Evolutionary conservation across 306 rosid species (phyloP).

Genomic region (Malus fusca): DNA sequence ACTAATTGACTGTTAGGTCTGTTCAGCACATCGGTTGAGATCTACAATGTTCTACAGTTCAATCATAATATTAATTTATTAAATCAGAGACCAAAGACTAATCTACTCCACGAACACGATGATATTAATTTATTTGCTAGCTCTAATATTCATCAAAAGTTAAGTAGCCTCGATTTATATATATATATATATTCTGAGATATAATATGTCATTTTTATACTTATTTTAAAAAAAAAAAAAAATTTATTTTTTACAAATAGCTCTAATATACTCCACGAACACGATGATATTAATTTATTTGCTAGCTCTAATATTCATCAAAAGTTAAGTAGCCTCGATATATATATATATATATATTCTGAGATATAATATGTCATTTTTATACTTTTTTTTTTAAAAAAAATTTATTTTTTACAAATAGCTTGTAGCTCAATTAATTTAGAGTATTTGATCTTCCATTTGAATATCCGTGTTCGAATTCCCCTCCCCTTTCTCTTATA

Average conservation of each 20-base stretch:
- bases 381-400: too few relatives aligned
- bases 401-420: too few relatives aligned
- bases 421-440: too few relatives aligned
- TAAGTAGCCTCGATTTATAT: not conserved
- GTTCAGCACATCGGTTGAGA: not conserved
- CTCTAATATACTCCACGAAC: not conserved
- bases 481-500: not conserved
- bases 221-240: too few relatives aligned
- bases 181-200: not conserved
- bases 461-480: too few relatives aligned
- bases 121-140: not conserved
- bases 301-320: not conserved
- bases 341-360: too few relatives aligned
- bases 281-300: not conserved
- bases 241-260: too few relatives aligned
- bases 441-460: too few relatives aligned
- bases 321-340: not conserved
- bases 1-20: conserved; percentile 41
- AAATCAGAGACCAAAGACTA: not conserved
- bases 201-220: not conserved
- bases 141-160: not conserved
- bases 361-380: not conserved
- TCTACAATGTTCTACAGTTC: not conserved
- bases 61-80: too few relatives aligned
- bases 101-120: not conserved